phyloP scores from a whole-genome alignment of 306 rosid genomes.

The Inga laurina region DNA sequence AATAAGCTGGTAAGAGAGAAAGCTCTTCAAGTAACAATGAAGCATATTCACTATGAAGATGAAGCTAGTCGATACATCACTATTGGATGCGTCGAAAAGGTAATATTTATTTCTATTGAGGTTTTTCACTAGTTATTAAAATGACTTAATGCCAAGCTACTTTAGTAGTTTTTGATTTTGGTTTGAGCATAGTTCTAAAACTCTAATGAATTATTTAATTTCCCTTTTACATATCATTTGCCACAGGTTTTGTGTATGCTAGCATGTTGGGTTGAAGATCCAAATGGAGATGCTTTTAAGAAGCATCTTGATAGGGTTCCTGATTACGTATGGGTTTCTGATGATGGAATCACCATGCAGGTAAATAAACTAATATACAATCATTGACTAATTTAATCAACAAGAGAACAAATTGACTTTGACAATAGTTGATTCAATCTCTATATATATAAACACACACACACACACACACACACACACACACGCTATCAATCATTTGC shows the following conservation, averaged over 20 bases:
- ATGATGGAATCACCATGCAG: constrained; percentile 80
- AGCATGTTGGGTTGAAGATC: constrained; percentile 83
- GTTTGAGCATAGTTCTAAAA: too few relatives aligned
- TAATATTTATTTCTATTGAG: not conserved
- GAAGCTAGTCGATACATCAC: constrained; percentile 68
- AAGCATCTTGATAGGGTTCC: constrained; percentile 73
- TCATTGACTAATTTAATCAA: too few relatives aligned
- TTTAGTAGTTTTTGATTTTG: too few relatives aligned
- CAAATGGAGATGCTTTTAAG: constrained; percentile 66
- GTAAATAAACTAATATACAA: not conserved
- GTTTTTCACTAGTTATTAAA: too few relatives aligned
- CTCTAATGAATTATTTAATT: too few relatives aligned
- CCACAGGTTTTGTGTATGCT: constrained; percentile 64
- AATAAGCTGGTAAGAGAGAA: not conserved
- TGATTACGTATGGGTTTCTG: constrained; percentile 71
- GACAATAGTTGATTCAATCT: too few relatives aligned
- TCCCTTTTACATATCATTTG: not conserved
- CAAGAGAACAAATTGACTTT: too few relatives aligned
- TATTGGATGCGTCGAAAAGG: constrained; percentile 70
- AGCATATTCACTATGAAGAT: constrained; percentile 47
- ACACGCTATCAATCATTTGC: not conserved
- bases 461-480: too few relatives aligned
- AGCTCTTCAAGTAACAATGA: not conserved
- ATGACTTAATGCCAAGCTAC: too few relatives aligned
- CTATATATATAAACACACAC: not conserved